Conservation (phyloP, 371 early-diverging fungal genomes). For the Mortierella sp. region DNA sequence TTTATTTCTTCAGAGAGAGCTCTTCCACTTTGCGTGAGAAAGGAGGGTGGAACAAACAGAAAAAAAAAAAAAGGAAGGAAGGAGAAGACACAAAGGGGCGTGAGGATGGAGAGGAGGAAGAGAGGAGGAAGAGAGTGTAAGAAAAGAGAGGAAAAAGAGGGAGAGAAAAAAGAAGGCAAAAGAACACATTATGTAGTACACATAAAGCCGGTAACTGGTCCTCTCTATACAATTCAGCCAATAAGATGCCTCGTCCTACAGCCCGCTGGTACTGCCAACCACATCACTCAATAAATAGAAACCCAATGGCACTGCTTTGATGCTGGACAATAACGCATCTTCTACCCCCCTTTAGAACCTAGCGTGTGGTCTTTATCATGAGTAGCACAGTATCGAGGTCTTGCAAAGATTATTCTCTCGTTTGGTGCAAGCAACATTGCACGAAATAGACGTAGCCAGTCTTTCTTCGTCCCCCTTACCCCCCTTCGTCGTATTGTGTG, state of each 20-base stretch:
- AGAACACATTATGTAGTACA: not conserved
- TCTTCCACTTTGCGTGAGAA: not conserved
- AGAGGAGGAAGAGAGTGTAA: conserved; percentile 2
- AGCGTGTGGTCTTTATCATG: too few species aligned
- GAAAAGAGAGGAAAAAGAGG: conserved; percentile 1
- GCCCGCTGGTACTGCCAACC: not conserved
- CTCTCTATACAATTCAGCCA: not conserved
- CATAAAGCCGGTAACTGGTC: not conserved
- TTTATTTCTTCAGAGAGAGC: too few species aligned
- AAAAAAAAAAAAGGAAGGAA: not conserved
- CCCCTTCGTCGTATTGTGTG: too few species aligned
- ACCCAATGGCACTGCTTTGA: too few species aligned
- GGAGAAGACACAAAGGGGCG: not conserved
- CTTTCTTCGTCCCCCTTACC: too few species aligned
- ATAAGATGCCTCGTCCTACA: not conserved
- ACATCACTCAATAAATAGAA: too few species aligned
- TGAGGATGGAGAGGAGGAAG: not conserved
- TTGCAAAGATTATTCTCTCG: too few species aligned
- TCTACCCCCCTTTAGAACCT: too few species aligned
- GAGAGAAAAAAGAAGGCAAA: conserved; percentile 1
- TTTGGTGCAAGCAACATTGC: too few species aligned
- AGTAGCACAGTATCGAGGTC: too few species aligned
- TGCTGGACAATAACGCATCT: too few species aligned
- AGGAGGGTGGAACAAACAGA: not conserved
- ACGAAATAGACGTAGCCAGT: too few species aligned